Evolutionary conservation across 441 rosid genomes (phyloP).

Genomic region (Aleurites moluccanus): DNA sequence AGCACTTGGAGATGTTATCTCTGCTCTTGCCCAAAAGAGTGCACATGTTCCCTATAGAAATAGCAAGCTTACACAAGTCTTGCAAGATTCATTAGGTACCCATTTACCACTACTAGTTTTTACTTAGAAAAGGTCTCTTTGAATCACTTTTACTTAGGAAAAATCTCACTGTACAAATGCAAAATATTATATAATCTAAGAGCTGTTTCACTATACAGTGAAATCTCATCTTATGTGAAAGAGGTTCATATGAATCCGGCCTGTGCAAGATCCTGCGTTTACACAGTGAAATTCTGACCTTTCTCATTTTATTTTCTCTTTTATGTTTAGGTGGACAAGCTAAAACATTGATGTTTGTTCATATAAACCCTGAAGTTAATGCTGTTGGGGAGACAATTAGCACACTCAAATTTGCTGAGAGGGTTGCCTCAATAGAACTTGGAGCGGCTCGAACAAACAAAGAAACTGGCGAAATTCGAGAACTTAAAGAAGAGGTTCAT

Average conservation of each 20-base stretch:
- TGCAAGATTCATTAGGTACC: slow-evolving; percentile 88
- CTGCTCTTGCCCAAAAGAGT: slow-evolving; percentile 92
- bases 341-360: slow-evolving; percentile 92
- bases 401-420: slow-evolving; percentile 92
- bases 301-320: not conserved
- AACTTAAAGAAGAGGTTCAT: slow-evolving; percentile 89
- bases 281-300: not conserved
- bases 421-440: slow-evolving; percentile 88
- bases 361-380: slow-evolving; percentile 80
- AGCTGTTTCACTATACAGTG: too few relatives aligned
- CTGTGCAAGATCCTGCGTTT: not conserved
- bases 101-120: not conserved
- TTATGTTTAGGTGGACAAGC: slow-evolving; percentile 80
- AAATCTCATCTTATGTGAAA: too few relatives aligned
- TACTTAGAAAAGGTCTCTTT: too few relatives aligned
- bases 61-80: slow-evolving; percentile 92
- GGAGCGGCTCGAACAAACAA: slow-evolving; percentile 93
- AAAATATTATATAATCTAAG: too few relatives aligned
- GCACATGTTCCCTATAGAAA: slow-evolving; percentile 87
- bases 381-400: slow-evolving; percentile 87
- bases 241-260: too few relatives aligned
- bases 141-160: too few relatives aligned
- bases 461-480: slow-evolving; percentile 88
- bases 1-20: slow-evolving; percentile 89
- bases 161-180: too few relatives aligned